Conservation (phyloP, 805 yeast genomes). For the Myxozyma vanderwaltii region DNA sequence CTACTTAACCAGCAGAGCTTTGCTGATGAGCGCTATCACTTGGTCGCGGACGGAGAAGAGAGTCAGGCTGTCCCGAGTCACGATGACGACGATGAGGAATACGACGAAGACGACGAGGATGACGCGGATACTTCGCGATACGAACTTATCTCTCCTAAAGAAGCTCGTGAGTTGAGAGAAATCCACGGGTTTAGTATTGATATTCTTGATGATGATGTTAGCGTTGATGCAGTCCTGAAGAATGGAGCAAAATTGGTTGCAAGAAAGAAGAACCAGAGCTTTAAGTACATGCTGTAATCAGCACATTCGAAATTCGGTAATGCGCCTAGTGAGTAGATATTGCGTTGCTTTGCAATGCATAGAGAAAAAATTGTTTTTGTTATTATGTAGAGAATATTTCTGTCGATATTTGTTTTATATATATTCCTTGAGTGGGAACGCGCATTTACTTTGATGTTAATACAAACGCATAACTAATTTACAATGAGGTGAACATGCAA, state of each 20-base stretch:
- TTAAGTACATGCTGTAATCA: constrained; percentile 26
- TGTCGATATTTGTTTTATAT: too few relatives aligned
- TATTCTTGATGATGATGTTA: constrained; percentile 29
- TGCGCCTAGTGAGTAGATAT: background rate
- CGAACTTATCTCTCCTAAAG: constrained; percentile 27
- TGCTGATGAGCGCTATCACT: constrained; percentile 20
- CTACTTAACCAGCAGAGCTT: constrained; percentile 21
- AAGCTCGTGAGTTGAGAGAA: constrained; percentile 32
- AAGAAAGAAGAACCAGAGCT: constrained; percentile 20
- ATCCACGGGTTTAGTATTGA: constrained; percentile 31
- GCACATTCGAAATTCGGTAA: background rate
- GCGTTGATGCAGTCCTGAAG: constrained; percentile 25
- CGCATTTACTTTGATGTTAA: too few relatives aligned
- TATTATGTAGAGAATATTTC: too few relatives aligned
- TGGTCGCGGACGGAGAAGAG: constrained; percentile 15
- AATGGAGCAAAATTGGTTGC: constrained; percentile 28
- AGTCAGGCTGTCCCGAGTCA: constrained; percentile 4
- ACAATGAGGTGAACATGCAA: background rate
- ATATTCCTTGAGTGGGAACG: too few relatives aligned
- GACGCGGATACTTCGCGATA: constrained; percentile 26
- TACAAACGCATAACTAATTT: too few relatives aligned
- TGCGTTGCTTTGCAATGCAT: background rate
- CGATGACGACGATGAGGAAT: constrained; percentile 22
- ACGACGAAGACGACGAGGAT: constrained; percentile 25
- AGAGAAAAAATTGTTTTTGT: background rate